Conservation (phyloP, 1,139 yeast genomes). For the Taphrina pruni region DNA sequence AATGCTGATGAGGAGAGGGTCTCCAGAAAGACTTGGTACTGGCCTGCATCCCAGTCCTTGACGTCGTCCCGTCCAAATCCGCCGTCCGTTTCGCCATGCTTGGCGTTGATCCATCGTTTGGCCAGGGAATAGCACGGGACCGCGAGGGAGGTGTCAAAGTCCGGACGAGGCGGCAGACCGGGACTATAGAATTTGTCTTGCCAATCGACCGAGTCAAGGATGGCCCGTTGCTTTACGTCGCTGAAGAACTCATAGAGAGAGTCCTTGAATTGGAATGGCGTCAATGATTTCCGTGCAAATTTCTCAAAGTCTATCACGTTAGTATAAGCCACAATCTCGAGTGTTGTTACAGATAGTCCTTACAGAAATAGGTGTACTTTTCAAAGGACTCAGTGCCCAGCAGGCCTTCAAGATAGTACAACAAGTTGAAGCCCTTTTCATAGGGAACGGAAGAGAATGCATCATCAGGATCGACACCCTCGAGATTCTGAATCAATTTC, state of each 20-base stretch:
- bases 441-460: constrained; percentile 87
- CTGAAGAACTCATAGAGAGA: constrained; percentile 65
- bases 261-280: constrained; percentile 80
- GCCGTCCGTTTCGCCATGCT: constrained; percentile 33
- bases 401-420: constrained; percentile 71
- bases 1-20: constrained; percentile 57
- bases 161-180: constrained; percentile 82
- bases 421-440: constrained; percentile 69
- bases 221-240: constrained; percentile 51
- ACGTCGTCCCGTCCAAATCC: constrained; percentile 58
- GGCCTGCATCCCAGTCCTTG: constrained; percentile 68
- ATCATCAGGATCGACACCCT: constrained; percentile 78
- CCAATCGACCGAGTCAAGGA: constrained; percentile 79
- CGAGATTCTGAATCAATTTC: constrained; percentile 38
- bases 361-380: constrained; percentile 71
- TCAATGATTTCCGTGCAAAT: constrained; percentile 73
- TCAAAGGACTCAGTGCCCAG: constrained; percentile 69
- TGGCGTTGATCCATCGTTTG: constrained; percentile 62
- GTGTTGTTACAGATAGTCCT: neutral
- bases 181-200: constrained; percentile 77
- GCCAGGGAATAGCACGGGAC: constrained; percentile 74
- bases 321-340: neutral
- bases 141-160: constrained; percentile 77
- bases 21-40: constrained; percentile 78
- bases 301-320: constrained; percentile 60